A percentile compares a stretch with the other conserved stretches of the same genome.
phyloP scores from a whole-genome alignment of 164 flowering plant genomes.

The Warburgia ugandensis region DNA sequence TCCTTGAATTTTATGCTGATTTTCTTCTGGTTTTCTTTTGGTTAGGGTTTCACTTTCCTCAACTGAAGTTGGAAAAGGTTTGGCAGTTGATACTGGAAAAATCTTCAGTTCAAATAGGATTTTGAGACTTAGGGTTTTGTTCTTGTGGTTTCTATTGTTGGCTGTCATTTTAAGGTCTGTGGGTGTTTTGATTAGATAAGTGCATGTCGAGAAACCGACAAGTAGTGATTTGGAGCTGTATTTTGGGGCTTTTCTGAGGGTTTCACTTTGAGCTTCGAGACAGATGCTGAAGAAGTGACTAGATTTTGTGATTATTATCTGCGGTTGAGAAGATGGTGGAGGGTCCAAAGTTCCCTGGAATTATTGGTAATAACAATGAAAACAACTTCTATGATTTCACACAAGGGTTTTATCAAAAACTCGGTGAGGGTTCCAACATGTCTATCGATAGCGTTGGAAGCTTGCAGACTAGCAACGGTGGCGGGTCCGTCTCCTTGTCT shows the following conservation, averaged over 20 bases:
- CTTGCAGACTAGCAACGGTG: slow-evolving; percentile 25
- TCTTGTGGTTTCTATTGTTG: slow-evolving; percentile 2
- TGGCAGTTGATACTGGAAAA: slow-evolving; percentile 1
- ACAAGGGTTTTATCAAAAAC: slow-evolving; percentile 20
- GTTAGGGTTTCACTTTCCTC: too few relatives aligned
- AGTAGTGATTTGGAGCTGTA: slow-evolving; percentile 3
- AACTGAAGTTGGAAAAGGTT: background rate
- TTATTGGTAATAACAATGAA: slow-evolving; percentile 20
- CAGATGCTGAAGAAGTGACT: slow-evolving; percentile 18
- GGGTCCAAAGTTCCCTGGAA: slow-evolving; percentile 30
- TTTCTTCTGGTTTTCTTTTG: slow-evolving; percentile 1
- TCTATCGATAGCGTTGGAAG: slow-evolving; percentile 32
- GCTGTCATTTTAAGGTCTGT: slow-evolving; percentile 3
- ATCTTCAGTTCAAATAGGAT: background rate
- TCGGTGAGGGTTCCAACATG: slow-evolving; percentile 37
- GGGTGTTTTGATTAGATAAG: background rate
- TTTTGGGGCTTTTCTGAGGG: slow-evolving; percentile 3
- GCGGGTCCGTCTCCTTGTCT: slow-evolving; percentile 30
- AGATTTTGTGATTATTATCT: background rate
- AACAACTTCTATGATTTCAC: slow-evolving; percentile 24
- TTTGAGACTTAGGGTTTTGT: slow-evolving; percentile 3
- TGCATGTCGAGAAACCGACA: background rate
- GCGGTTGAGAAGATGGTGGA: slow-evolving; percentile 24
- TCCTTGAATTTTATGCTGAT: background rate
- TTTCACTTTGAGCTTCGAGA: slow-evolving; percentile 5